Conservation (phyloP, 2,329 filamentous ascomycete species). For the Monilinia fructicola region DNA sequence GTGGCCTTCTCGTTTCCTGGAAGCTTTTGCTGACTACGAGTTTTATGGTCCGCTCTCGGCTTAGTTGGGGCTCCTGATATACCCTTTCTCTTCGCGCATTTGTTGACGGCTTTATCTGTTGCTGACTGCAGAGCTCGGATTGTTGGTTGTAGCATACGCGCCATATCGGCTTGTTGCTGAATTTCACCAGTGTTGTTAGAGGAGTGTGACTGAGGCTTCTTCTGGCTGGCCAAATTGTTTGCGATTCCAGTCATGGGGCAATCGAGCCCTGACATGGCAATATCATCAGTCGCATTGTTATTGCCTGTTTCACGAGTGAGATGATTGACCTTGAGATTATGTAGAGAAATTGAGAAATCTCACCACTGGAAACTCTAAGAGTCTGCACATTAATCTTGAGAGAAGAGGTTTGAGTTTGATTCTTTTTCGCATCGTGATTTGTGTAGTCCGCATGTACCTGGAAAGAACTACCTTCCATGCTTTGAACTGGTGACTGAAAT, state of each 20-base stretch:
- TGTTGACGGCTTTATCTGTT: background rate
- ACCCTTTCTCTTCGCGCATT: background rate
- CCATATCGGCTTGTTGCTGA: background rate
- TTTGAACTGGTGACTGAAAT: background rate
- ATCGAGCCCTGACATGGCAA: background rate
- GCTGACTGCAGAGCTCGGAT: background rate
- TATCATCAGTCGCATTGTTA: background rate
- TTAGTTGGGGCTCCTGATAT: background rate
- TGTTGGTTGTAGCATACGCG: background rate
- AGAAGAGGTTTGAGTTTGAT: background rate
- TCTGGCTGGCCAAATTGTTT: too few species aligned
- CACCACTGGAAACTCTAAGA: background rate
- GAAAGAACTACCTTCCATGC: conserved; percentile 1
- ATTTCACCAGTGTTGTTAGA: background rate
- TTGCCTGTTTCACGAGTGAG: background rate
- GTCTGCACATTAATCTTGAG: background rate
- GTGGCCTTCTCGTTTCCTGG: background rate
- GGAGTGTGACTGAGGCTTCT: background rate
- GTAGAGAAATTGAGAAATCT: background rate
- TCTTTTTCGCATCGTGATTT: background rate
- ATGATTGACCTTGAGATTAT: background rate
- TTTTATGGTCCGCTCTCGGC: background rate
- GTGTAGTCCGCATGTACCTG: background rate
- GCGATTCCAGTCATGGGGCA: background rate
- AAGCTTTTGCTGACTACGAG: too few species aligned